Base-by-base conservation (phyloP, 177 flowering plant genomes). In the Vitis hybrid region DNA sequence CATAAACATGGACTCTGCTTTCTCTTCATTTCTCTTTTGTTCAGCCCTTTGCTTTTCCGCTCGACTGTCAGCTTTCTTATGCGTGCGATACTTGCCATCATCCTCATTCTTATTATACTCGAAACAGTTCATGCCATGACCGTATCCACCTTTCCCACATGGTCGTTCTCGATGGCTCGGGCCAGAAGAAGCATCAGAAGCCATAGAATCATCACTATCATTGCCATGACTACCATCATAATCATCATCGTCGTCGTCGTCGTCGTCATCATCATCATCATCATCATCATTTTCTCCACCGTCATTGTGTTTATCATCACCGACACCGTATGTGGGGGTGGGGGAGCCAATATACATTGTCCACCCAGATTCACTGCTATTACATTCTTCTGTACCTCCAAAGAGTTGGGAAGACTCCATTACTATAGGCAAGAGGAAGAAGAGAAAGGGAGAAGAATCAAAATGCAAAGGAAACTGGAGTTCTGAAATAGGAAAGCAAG, bases 141-240 rank as follows among this genome's bases (percentile, higher is more conserved):
- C 72, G 2, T 2, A 39, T 10, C 55, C 60, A 15, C 14, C 33
- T 13, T 45, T n/a, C 8, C 65, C 57, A 33, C 33, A 18, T 16
- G 31, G 65, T 26, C 26, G 8, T 49, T 57, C 62, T 16, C 68
- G 56, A 58, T 58, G 60, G 19, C 63, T 72, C 39, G 79, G 79
- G 2, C 80, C 75, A 39, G 80, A 78, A 53, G 80, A 78, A 49
- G 80, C 80, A 74, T 78, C 80, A 55, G 80, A 78, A 52, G 75
- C 73, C 80, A 78, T 78, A 15, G 80, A 78, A 64, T 78, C 80
- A 71, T 78, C 80, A 53, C 73, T 69, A 29, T 74, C 61, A 12
- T 52, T 60, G 5, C 52, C 73, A 8, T 57, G 60, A 31, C 19
- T 50, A 15, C 9, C 56, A 13, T 48, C 14, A 18, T 26, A 26